These are phyloP conservation scores for Eimeria maxima DNA, from an alignment of 169 alveolate species.

Conservation along the genomic window DNA sequence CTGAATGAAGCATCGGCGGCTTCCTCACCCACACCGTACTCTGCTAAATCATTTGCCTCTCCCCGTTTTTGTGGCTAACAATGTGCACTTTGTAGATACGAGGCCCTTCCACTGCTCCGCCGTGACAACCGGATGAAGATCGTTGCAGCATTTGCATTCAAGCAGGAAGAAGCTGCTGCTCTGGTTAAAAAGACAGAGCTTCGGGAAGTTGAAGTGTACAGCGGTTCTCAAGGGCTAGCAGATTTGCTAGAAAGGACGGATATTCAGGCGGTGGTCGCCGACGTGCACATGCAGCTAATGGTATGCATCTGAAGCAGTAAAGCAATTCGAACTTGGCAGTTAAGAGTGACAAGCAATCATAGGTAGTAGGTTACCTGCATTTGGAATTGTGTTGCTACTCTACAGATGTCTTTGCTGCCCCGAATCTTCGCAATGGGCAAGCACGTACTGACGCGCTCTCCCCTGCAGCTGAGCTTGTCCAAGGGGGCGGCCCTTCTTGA, in stretches of 20 bases:
- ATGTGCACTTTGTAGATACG: slow-evolving; percentile 18
- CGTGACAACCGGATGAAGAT: slow-evolving; percentile 78
- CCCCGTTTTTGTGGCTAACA: neutral
- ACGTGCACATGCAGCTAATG: slow-evolving; percentile 79
- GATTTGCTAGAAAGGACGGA: slow-evolving; percentile 71
- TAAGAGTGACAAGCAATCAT: neutral
- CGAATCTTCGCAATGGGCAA: slow-evolving; percentile 71
- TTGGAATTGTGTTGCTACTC: neutral
- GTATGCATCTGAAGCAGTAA: slow-evolving; percentile 13
- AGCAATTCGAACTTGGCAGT: neutral
- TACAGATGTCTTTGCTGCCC: slow-evolving; percentile 75
- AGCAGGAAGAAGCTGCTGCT: slow-evolving; percentile 42
- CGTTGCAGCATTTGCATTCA: slow-evolving; percentile 74
- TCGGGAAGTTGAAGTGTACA: slow-evolving; percentile 58
- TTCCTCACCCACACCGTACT: neutral
- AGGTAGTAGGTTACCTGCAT: neutral
- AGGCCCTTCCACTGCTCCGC: slow-evolving; percentile 80
- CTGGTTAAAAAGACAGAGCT: slow-evolving; percentile 43
- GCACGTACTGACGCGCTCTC: slow-evolving; percentile 83
- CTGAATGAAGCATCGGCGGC: neutral
- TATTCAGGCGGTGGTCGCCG: slow-evolving; percentile 77
- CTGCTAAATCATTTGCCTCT: neutral
- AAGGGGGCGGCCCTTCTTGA: slow-evolving; percentile 69
- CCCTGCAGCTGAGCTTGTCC: slow-evolving; percentile 56
- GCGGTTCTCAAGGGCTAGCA: slow-evolving; percentile 72